Evolutionary conservation across 73 alveolate genomes (phyloP).

Genomic region (Blepharisma japonicum): DNA sequence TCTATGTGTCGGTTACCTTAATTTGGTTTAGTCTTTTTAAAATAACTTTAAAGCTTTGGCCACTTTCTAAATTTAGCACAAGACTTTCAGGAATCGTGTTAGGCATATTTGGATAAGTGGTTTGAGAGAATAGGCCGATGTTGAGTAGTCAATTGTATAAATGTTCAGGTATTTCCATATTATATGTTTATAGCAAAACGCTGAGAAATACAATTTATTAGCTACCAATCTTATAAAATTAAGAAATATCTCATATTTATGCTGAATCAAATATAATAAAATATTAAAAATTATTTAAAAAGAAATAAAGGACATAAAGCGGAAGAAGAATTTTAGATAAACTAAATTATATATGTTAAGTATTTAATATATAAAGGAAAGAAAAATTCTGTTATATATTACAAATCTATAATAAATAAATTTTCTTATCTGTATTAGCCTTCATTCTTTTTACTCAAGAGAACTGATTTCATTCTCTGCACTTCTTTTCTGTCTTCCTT

Average conservation of each 20-base stretch:
- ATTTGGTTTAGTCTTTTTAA: slow-evolving; percentile 42
- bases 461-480: neutral
- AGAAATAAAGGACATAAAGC: too few relatives aligned
- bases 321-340: too few relatives aligned
- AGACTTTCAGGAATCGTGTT: slow-evolving; percentile 30
- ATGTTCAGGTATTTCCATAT: slow-evolving; percentile 38
- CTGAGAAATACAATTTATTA: too few relatives aligned
- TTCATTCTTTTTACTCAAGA: neutral
- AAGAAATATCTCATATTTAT: too few relatives aligned
- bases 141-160: slow-evolving; percentile 37
- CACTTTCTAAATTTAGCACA: slow-evolving; percentile 37
- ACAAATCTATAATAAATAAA: too few relatives aligned
- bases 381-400: too few relatives aligned
- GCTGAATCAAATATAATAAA: too few relatives aligned
- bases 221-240: too few relatives aligned
- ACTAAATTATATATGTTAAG: too few relatives aligned
- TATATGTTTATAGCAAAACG: neutral
- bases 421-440: neutral
- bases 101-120: neutral
- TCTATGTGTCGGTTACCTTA: slow-evolving; percentile 29
- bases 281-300: too few relatives aligned
- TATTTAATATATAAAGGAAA: too few relatives aligned
- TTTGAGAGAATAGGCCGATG: slow-evolving; percentile 18
- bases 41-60: slow-evolving; percentile 39
- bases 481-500: neutral